Base-by-base conservation (phyloP, 805 yeast species). In the Cyberlindnera sargentensis region DNA sequence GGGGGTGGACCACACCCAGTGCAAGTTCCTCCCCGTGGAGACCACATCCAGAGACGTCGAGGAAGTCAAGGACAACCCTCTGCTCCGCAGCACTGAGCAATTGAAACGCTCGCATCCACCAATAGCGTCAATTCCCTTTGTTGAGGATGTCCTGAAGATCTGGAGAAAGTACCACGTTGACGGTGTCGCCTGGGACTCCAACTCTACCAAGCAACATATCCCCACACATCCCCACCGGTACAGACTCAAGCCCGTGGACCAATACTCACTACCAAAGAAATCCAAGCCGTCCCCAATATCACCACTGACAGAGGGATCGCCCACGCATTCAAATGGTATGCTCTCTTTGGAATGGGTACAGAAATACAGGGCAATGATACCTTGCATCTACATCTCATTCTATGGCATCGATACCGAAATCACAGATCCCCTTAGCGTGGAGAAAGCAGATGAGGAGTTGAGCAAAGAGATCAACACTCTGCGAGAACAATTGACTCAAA, bases 331-430 rank as follows among this genome's bases (percentile, higher is more conserved):
- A 39, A 62, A 64, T n/a, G 60, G 61, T 3, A 52, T 57, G 1
- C 44, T 69, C 47, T 73, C 76, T 1, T 61, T 56, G 1, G 62
- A 72, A 26, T 81, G 86, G 87, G 46, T 78, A 10, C 65, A 68
- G 31, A 79, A 77, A 52, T 76, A 79, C 51, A 61, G 63, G 27
- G 62, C 67, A n/a, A 43, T 62, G 3, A 35, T 66, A n/a, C 85
- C 86, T 0, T 50, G 72, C 1, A 69, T 73, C 0, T 67, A 71
- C 35, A 60, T 80, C 2, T 55, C 72, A 2, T 67, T 76, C 32
- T 68, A 70, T 50, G 70, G 70, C 39, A 47, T 75, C 10, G 58
- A 55, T 20, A 61, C 61, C 8, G 70, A 66, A 23, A 51, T 56
- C 4, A 47, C 53, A 1, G 62, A 60, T 26, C 43, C 34, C 2